phyloP scores from a whole-genome alignment of 2,329 filamentous ascomycete genomes.

The Diaporthe vexans region DNA sequence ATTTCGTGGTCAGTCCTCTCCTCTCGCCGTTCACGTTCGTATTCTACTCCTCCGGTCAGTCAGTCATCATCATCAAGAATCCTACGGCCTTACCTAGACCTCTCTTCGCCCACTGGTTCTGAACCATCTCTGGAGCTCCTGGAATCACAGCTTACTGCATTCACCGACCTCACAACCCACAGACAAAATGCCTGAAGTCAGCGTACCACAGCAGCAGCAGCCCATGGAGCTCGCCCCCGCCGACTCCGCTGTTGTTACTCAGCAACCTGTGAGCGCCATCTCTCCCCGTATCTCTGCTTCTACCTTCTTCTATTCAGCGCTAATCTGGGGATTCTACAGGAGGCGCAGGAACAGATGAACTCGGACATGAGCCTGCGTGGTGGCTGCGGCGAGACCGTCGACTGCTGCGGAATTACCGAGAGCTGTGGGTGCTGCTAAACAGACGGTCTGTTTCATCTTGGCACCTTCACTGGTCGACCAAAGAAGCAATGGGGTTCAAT shows the following conservation, averaged over 20 bases:
- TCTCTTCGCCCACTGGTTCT: not conserved
- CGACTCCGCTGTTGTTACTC: slow-evolving; percentile 19
- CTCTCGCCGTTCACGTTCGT: not conserved
- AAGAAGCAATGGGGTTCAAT: not conserved
- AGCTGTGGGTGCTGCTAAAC: slow-evolving; percentile 37
- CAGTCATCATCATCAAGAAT: not conserved
- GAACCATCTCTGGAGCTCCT: not conserved
- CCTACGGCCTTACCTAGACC: not conserved
- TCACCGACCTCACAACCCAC: not conserved
- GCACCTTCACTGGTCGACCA: too few relatives aligned
- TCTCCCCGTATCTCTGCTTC: too few relatives aligned
- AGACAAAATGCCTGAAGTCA: slow-evolving; percentile 33
- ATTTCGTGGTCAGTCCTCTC: too few relatives aligned
- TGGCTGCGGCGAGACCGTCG: slow-evolving; percentile 39
- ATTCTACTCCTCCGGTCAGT: not conserved
- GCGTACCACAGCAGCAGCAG: slow-evolving; percentile 28
- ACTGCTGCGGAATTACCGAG: slow-evolving; percentile 41
- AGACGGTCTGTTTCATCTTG: too few relatives aligned
- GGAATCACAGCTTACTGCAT: not conserved
- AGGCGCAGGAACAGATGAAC: slow-evolving; percentile 22
- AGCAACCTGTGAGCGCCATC: slow-evolving; percentile 29
- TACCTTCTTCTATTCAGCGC: not conserved
- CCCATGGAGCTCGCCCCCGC: slow-evolving; percentile 29
- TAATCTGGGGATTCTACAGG: not conserved
- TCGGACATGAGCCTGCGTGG: slow-evolving; percentile 36